Evolutionary conservation across 208 protist species (phyloP).

Genomic region (Leishmania arabica): DNA sequence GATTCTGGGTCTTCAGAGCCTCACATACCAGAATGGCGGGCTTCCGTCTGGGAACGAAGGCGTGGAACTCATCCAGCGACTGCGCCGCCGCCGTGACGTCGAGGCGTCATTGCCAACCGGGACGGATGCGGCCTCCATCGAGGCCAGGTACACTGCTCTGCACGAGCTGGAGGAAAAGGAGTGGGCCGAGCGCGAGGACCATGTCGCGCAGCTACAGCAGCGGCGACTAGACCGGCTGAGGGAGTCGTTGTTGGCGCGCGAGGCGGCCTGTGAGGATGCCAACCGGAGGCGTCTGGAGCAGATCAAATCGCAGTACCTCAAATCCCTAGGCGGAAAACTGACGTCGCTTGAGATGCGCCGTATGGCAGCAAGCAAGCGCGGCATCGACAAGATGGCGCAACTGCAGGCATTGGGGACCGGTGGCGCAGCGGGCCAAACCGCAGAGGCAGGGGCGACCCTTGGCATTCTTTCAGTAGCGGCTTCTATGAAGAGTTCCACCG

Average conservation of each 20-base stretch:
- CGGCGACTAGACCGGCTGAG: conserved; percentile 68
- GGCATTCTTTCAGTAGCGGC: background rate
- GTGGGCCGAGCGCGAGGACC: conserved; percentile 83
- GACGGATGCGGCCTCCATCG: conserved; percentile 54
- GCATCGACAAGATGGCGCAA: conserved; percentile 22
- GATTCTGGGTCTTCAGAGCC: conserved; percentile 65
- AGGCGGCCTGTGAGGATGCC: conserved; percentile 61
- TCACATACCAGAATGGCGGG: conserved; percentile 65
- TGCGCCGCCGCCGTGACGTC: conserved; percentile 82
- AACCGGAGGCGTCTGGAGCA: conserved; percentile 59
- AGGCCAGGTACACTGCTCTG: conserved; percentile 50
- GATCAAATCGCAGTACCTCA: conserved; percentile 58
- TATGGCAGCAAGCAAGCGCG: conserved; percentile 34
- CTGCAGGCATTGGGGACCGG: conserved; percentile 13
- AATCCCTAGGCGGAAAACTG: conserved; percentile 44
- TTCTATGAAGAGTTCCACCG: background rate
- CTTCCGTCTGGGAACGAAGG: conserved; percentile 83
- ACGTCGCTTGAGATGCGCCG: conserved; percentile 45
- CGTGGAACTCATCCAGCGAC: conserved; percentile 87
- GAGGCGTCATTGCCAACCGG: conserved; percentile 58
- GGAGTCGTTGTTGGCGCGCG: conserved; percentile 58
- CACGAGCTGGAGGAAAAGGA: conserved; percentile 86
- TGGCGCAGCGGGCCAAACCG: background rate
- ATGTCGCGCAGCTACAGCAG: conserved; percentile 72
- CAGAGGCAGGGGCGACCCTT: conserved; percentile 4